Evolutionary conservation across 164 flowering plant genomes (phyloP).

Genomic region (Magnolia sinica): DNA sequence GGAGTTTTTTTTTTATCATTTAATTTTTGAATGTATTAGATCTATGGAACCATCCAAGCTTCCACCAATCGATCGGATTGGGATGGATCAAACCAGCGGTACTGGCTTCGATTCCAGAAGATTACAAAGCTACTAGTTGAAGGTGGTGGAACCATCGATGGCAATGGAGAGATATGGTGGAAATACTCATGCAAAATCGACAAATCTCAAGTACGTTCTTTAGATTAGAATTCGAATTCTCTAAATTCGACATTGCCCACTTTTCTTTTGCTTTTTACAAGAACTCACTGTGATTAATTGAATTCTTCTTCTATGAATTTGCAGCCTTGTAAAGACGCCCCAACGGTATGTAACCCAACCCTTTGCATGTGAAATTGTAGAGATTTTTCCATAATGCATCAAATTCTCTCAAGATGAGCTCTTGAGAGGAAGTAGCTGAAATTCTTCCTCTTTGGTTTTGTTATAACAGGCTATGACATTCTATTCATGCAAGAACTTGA

Average conservation of each 20-base stretch:
- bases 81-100: constrained; percentile 25
- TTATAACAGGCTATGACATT: constrained; percentile 8
- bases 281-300: no score
- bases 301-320: constrained; percentile 11
- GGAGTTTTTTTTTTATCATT: no score
- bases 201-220: constrained; percentile 22
- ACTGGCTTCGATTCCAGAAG: constrained; percentile 40
- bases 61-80: constrained; percentile 48
- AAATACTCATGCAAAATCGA: constrained; percentile 36
- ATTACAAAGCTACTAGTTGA: constrained; percentile 29
- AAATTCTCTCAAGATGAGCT: not conserved
- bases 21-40: constrained; percentile 24
- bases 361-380: not conserved
- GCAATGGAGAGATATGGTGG: constrained; percentile 65
- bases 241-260: no score
- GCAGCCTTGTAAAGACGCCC: constrained; percentile 84
- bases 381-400: not conserved
- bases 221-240: no score
- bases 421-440: not conserved
- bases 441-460: not conserved
- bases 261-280: no score
- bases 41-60: constrained; percentile 64
- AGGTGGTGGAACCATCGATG: constrained; percentile 60
- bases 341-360: constrained; percentile 53
- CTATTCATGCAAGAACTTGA: constrained; percentile 5